Evolutionary conservation across 345 rosid genomes (phyloP).

Genomic region (Reutealis trisperma): DNA sequence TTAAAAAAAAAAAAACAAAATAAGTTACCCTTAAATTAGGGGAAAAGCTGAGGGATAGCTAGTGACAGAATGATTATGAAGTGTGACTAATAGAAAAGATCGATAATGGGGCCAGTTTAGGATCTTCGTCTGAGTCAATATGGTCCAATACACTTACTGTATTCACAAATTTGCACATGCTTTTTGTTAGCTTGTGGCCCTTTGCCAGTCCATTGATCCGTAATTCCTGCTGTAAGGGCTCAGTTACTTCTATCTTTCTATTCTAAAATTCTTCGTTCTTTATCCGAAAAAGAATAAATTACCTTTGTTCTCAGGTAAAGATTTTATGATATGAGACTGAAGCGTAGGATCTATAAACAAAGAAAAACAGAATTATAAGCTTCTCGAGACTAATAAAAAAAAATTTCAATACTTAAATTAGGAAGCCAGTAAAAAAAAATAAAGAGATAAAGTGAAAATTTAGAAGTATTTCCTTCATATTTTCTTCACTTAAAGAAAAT

Average conservation of each 20-base stretch:
- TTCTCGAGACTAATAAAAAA: too few relatives aligned
- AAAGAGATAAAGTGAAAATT: too few relatives aligned
- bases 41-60: constrained; percentile 14
- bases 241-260: not conserved
- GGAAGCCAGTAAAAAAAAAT: too few relatives aligned
- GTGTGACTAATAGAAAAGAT: constrained; percentile 24
- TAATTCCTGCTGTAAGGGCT: constrained; percentile 29
- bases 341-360: too few relatives aligned
- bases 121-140: constrained; percentile 40
- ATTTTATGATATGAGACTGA: too few relatives aligned
- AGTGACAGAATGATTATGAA: constrained; percentile 23
- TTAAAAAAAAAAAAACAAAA: constrained; percentile 5
- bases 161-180: constrained; percentile 51
- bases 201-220: constrained; percentile 50
- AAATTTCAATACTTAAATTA: too few relatives aligned
- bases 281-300: too few relatives aligned
- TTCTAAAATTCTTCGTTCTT: too few relatives aligned
- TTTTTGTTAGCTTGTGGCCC: constrained; percentile 51
- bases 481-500: too few relatives aligned
- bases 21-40: constrained; percentile 14
- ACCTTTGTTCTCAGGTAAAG: too few relatives aligned
- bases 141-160: constrained; percentile 44
- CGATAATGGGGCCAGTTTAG: constrained; percentile 30
- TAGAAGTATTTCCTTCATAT: too few relatives aligned
- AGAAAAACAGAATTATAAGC: too few relatives aligned